Conservation (phyloP, 176 grass and related monocot species). For the barley (Hordeum vulgare) region MorexV3_pseudomolecules_assembly NC_058524.1:99220532-99221031, state of each 20-base stretch:
- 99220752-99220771: conserved; percentile 32
- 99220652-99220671: conserved; percentile 65
- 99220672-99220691: conserved; percentile 5
- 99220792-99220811: conserved; percentile 71
- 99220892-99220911: too few species aligned
- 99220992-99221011: too few species aligned
- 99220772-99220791: conserved; percentile 49
- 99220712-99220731: conserved; percentile 61
- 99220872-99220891: too few species aligned
- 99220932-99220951: too few species aligned
- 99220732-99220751: conserved; percentile 60
- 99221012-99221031: too few species aligned
- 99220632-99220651: conserved; percentile 62
- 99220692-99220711: conserved; percentile 45
- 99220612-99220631: conserved; percentile 78
- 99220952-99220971: too few species aligned
- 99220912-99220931: too few species aligned
- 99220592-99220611: conserved; percentile 58
- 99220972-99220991: too few species aligned
- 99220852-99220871: too few species aligned
- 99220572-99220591: conserved; percentile 21
- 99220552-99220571: conserved; percentile 57
- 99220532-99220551: conserved; percentile 56
- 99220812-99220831: too few species aligned
- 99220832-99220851: too few species aligned